Evolutionary conservation across 768 basidiomycete species (phyloP), one percentile per base, ranked within the genome.

Genomic region (Tylopilus sp.): DNA sequence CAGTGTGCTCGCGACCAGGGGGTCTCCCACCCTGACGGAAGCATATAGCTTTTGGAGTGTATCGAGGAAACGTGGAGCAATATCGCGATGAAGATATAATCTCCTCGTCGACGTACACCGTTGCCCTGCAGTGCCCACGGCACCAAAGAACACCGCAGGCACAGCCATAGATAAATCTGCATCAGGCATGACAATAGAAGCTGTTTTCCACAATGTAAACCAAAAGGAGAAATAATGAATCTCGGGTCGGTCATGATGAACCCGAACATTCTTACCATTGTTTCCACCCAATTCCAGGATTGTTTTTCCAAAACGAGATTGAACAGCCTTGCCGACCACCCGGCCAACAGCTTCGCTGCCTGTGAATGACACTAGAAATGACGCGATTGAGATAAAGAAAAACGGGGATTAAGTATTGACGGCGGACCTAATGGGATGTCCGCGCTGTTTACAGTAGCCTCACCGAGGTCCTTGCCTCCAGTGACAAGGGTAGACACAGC

Each of bases 281-380:
- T 98, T 98, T 31, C 96, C 96, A 24, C 95, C 95, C 3, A 98
- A 76, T 67, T 98, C 96, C 24, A 98, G 79, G 21, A 98, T 83
- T 28, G 84, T 78, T 73, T 96, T 92, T 19, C 94, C 95, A 69
- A 95, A 96, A 56, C 92, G 78, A 50, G 84, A 83, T 68, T 89
- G 89, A 3, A 97, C 94, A 55, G 76, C 78, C 73, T 84, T 85
- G n/a, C 89, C 89, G n/a, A 98, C 93, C 52, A 83, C 79, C 47
- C 87, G 81, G 13, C 96, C 96, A 50, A 92, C 85, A 48, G 77
- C 76, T 70, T 98, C 96, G 63, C 90, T 93, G 5, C 96, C 96
- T 3, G 96, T 98, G 70, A 98, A 98, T 33, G 91, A 93, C 21
- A 98, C 92, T 95, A 50, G 24, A 36, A 44, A 38, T 28, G 25